phyloP scores from a whole-genome alignment of 1,139 yeast species.

The Hansenula lynferdii region DNA sequence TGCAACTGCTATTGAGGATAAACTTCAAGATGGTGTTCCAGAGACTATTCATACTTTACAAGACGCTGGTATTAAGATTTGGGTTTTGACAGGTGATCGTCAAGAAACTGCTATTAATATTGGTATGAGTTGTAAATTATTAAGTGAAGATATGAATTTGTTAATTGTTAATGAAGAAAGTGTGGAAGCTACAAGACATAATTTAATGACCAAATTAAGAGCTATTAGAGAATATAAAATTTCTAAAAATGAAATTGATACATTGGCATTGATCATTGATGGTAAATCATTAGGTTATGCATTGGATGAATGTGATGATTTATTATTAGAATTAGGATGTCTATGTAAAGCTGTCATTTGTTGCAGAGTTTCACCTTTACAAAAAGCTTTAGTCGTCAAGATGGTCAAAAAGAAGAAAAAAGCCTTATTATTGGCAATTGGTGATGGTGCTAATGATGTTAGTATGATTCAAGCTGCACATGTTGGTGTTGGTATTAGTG shows the following conservation, averaged over 20 bases:
- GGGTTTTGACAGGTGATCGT: conserved; percentile 98
- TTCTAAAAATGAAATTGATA: conserved; percentile 65
- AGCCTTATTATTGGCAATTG: conserved; percentile 83
- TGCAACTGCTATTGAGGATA: conserved; percentile 98
- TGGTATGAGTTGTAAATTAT: conserved; percentile 93
- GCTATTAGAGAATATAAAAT: conserved; percentile 69
- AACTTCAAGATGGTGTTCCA: conserved; percentile 96
- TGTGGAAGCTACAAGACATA: conserved; percentile 66
- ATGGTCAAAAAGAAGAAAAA: conserved; percentile 79
- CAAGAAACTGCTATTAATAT: conserved; percentile 99
- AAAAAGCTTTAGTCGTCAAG: conserved; percentile 93
- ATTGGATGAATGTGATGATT: conserved; percentile 76
- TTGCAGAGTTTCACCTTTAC: conserved; percentile 97
- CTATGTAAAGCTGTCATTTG: conserved; percentile 94
- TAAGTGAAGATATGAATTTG: conserved; percentile 95
- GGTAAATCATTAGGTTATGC: conserved; percentile 89
- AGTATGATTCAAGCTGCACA: conserved; percentile 99
- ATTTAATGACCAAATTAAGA: conserved; percentile 67
- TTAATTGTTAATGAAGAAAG: conserved; percentile 84
- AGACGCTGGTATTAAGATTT: conserved; percentile 92
- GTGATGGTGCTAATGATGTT: conserved; percentile 99
- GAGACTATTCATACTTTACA: conserved; percentile 94
- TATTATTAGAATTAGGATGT: conserved; percentile 74
- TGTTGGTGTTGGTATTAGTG: conserved; percentile 97
- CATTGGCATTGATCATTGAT: conserved; percentile 88